Base-by-base conservation (phyloP, 441 rosid genomes). In the Biscutella auriculata region DNA sequence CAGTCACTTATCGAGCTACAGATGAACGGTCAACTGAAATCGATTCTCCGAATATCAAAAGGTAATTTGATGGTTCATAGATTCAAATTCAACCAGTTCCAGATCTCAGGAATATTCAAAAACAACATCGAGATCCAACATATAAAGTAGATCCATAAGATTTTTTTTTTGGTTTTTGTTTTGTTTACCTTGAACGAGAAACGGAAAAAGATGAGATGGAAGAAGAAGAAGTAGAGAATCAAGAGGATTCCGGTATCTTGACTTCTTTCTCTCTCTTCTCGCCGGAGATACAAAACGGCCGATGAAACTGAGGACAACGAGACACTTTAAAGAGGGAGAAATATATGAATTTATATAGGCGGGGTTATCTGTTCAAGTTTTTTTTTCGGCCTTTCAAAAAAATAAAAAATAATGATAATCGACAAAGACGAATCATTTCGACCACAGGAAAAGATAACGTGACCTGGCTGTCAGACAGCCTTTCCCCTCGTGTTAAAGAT, bases 381-480 rank as follows among this genome's bases (percentile, higher is more conserved):
- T 34, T 35, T 41, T 55, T 63, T 53, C 46, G 66, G 30, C 65
- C 60, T 57, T 69, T 68, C 68, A 60, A 76, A 82, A 72, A 61
- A 76, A 63, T 19, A 10, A 74, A 75, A 67, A 72, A 61, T 10
- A 6, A 25, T 6, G 11, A 64, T 53, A 42, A 56, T 26, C 55
- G 70, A 65, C 52, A 40, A 17, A 70, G 65, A 53, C 57, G 79
- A 78, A 79, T 79, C 83, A 84, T 82, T 84, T 72, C 74, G 67
- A 63, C 79, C 83, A 73, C 75, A 72, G 73, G 74, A 70, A 81
- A 79, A 66, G 81, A 79, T 72, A 60, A 74, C 76, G 73, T 81
- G 85, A 76, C 80, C 85, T 76, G 90, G 83, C 77, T 71, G 73
- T 68, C 68, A 68, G 83, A 75, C 87, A 79, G 83, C 77, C 70